Evolutionary conservation across 2,329 filamentous ascomycete species (phyloP).

Genomic region (Arachnomyces sp.): DNA sequence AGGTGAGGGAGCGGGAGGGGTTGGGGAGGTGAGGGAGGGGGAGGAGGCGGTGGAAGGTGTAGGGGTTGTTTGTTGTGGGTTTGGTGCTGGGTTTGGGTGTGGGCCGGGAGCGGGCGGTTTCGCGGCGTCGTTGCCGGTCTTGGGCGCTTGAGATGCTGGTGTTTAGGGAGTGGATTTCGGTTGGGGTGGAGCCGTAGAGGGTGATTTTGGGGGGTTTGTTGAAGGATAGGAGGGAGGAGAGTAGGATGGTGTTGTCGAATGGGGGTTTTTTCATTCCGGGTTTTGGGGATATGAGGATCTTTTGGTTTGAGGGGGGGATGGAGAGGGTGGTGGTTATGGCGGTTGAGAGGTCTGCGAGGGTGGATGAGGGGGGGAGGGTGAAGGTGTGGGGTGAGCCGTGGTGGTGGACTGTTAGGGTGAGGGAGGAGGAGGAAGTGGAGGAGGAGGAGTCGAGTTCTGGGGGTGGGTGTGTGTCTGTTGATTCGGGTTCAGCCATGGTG

Average conservation of each 20-base stretch:
- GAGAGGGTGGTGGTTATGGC: constrained; percentile 27
- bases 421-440: not conserved
- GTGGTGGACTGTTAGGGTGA: constrained; percentile 45
- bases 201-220: constrained; percentile 30
- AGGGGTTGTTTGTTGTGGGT: constrained; percentile 32
- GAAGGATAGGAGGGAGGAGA: constrained; percentile 27
- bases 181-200: constrained; percentile 35
- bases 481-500: not conserved
- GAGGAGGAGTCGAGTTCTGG: not conserved
- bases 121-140: constrained; percentile 15
- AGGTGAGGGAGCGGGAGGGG: constrained; percentile 59
- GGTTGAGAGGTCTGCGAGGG: constrained; percentile 37
- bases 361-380: constrained; percentile 42
- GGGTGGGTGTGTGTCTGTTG: too few relatives aligned
- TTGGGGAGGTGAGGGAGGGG: constrained; percentile 71
- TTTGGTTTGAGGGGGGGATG: constrained; percentile 35
- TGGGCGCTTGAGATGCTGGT: constrained; percentile 23
- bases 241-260: constrained; percentile 31
- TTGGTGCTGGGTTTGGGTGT: constrained; percentile 3
- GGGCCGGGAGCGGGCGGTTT: constrained; percentile 8
- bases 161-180: constrained; percentile 36
- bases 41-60: constrained; percentile 72
- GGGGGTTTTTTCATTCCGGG: constrained; percentile 39
- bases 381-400: constrained; percentile 45
- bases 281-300: constrained; percentile 39